These are phyloP conservation scores for Sutorius eximius DNA, from an alignment of 1,284 basidiomycete species.

Conservation along the genomic window DNA sequence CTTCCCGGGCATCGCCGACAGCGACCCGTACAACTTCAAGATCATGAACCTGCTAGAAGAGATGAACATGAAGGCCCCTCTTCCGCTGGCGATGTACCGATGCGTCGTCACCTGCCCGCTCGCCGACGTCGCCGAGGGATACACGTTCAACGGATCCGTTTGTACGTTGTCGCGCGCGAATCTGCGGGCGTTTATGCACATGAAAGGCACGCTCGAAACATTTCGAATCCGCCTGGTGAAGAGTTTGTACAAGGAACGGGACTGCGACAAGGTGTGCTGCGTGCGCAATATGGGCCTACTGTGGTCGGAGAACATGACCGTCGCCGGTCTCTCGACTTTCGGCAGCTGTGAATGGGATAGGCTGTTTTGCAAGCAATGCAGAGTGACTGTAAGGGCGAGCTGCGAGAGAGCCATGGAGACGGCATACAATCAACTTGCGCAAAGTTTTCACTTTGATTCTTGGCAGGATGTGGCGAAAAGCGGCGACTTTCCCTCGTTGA, in stretches of 20 bases:
- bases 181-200: constrained; percentile 6
- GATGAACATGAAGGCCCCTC: constrained; percentile 1
- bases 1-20: background rate
- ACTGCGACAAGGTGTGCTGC: background rate
- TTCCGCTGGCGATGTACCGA: constrained; percentile 13
- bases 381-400: background rate
- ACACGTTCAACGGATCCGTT: background rate
- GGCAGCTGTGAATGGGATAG: constrained; percentile 4
- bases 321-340: fast-evolving
- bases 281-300: fast-evolving
- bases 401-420: background rate
- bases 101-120: constrained; percentile 1
- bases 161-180: constrained; percentile 8
- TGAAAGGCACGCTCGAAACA: constrained; percentile 7
- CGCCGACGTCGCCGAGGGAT: constrained; percentile 8
- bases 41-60: constrained; percentile 17
- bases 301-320: background rate
- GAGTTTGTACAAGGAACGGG: fast-evolving
- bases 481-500: background rate
- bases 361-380: constrained; percentile 2
- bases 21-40: constrained; percentile 15
- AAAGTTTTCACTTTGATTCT: constrained; percentile 1
- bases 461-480: background rate
- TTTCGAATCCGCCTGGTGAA: background rate
- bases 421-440: constrained; percentile 1